Base-by-base conservation (phyloP, 2,329 filamentous ascomycete genomes). In the Arthrinium puccinioides region DNA sequence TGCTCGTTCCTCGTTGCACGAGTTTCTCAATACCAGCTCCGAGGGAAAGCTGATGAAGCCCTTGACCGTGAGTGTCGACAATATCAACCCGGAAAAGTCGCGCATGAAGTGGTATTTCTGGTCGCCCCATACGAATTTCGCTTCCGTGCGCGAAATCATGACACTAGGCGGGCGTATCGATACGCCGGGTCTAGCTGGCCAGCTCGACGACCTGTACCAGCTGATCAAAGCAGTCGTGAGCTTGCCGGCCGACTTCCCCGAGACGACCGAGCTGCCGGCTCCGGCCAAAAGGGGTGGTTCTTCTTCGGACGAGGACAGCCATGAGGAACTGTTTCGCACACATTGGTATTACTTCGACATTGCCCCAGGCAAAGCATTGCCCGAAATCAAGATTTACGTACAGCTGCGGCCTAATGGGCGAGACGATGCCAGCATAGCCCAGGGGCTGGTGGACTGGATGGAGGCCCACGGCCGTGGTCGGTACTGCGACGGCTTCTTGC, bases 301-400 rank as follows among this genome's bases (percentile, higher is more conserved):
- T n/a, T n/a, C n/a, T n/a, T n/a, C n/a, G n/a, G n/a, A n/a, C n/a
- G n/a, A n/a, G n/a, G n/a, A n/a, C n/a, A n/a, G n/a, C n/a, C n/a
- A n/a, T n/a, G n/a, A n/a, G n/a, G n/a, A n/a, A n/a, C n/a, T n/a
- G n/a, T n/a, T n/a, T n/a, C n/a, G n/a, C n/a, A n/a, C n/a, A n/a
- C n/a, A n/a, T n/a, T n/a, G n/a, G n/a, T 54, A 50, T 36, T 53
- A 48, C 39, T 52, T 54, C 25, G 51, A 53, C 33, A 48, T 54
- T 15, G 44, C 42, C 1, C 47, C 49, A 4, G 42, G 44, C 2
- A 35, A 19, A 1, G 18, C 25, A 2, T n/a, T 41, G 2, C 51
- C 51, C 2, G 46, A 50, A 15, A 37, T 55, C 37, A 54, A 52
- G 39, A 36, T 50, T 25, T 52, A 47, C 36, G 24, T 43, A 1